Conservation (phyloP, 2,329 filamentous ascomycete species). For the Diaporthe sp. region DNA sequence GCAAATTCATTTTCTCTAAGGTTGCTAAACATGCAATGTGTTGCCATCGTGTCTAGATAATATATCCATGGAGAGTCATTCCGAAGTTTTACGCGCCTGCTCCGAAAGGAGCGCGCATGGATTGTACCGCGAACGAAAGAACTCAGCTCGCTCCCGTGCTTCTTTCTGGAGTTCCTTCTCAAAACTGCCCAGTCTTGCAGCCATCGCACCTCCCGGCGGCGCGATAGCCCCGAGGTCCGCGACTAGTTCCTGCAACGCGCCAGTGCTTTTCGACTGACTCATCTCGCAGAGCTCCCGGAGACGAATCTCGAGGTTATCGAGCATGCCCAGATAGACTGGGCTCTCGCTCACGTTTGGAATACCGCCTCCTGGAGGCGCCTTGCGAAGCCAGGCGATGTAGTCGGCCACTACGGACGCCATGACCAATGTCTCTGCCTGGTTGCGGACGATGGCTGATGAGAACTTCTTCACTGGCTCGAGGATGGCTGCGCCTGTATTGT, state of each 20-base stretch:
- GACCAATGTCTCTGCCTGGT: background rate
- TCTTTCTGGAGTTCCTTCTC: background rate
- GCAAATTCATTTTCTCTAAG: too few relatives aligned
- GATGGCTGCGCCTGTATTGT: background rate
- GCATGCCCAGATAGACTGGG: background rate
- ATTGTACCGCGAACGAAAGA: background rate
- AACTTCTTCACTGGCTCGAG: background rate
- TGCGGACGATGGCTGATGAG: background rate
- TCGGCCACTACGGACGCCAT: background rate
- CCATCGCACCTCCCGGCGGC: background rate
- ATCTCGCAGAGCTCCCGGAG: background rate
- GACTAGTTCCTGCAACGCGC: background rate
- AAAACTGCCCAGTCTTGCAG: background rate
- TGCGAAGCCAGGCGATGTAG: slow-evolving; percentile 7
- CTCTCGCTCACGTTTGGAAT: background rate
- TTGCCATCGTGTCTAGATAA: too few relatives aligned
- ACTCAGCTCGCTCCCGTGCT: background rate
- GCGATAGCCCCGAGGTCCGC: background rate
- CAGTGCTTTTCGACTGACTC: background rate
- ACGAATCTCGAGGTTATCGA: background rate
- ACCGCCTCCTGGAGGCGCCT: background rate
- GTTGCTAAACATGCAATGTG: too few relatives aligned
- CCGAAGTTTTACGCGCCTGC: background rate
- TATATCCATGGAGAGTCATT: background rate
- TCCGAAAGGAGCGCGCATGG: background rate